These are phyloP conservation scores for Hirsutella minnesotensis DNA, from an alignment of 2,329 filamentous ascomycete species.

Conservation along the genomic window DNA sequence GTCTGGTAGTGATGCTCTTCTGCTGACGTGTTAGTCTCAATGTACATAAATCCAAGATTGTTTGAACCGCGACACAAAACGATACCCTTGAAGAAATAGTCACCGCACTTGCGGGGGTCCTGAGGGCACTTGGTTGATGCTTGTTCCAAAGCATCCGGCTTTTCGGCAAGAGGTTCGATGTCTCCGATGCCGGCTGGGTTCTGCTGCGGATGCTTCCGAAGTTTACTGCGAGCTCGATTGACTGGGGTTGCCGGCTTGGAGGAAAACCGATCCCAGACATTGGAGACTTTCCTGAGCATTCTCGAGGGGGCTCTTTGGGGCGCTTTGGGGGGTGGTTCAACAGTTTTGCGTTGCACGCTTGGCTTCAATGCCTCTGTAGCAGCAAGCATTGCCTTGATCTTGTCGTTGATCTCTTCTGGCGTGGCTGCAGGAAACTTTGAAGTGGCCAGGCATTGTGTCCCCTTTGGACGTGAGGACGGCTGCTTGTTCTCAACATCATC, in stretches of 20 bases:
- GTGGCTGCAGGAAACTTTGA: neutral
- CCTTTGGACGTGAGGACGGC: neutral
- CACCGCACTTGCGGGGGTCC: neutral
- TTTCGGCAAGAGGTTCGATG: neutral
- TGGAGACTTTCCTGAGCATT: slow-evolving; percentile 21
- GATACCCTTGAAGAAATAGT: too few species aligned
- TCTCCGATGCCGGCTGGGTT: neutral
- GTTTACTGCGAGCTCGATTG: slow-evolving; percentile 5
- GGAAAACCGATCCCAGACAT: slow-evolving; percentile 19
- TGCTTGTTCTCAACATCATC: neutral
- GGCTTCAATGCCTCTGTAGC: slow-evolving; percentile 23
- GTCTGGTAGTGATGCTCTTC: too few species aligned
- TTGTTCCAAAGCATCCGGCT: neutral
- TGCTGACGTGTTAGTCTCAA: too few species aligned
- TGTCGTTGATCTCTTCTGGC: slow-evolving; percentile 18
- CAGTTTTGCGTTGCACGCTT: slow-evolving; percentile 4
- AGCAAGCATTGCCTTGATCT: slow-evolving; percentile 23
- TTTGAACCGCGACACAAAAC: too few species aligned
- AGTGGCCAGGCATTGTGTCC: neutral
- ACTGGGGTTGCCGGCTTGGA: slow-evolving; percentile 14
- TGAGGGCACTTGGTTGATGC: neutral
- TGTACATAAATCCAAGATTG: too few species aligned
- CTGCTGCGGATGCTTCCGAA: slow-evolving; percentile 2
- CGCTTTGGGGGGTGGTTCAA: slow-evolving; percentile 13
- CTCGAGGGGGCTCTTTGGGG: slow-evolving; percentile 17